Evolutionary conservation across 768 basidiomycete genomes (phyloP).

Genomic region (Mycena sanguinolenta): DNA sequence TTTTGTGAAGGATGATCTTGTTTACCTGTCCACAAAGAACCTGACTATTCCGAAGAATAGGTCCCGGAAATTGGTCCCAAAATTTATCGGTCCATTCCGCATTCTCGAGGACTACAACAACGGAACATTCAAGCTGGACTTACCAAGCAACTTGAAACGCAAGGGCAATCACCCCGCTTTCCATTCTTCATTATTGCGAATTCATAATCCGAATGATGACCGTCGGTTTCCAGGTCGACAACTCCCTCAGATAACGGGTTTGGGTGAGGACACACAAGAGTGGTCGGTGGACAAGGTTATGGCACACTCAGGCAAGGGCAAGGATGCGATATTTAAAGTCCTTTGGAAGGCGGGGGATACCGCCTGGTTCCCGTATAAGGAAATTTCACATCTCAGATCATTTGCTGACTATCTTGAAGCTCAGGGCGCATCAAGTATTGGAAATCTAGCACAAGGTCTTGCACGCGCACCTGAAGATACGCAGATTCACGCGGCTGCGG

Average conservation of each 20-base stretch:
- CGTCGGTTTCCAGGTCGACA: slow-evolving; percentile 43
- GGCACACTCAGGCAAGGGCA: no score
- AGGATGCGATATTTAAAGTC: no score
- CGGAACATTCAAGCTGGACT: slow-evolving; percentile 43
- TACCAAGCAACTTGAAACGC: slow-evolving; percentile 39
- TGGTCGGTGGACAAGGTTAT: slow-evolving; percentile 43
- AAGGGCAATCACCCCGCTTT: slow-evolving; percentile 46
- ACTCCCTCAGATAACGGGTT: slow-evolving; percentile 37
- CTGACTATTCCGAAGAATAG: slow-evolving; percentile 47
- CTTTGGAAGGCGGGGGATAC: no score
- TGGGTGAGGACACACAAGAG: slow-evolving; percentile 41
- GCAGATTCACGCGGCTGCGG: no score
- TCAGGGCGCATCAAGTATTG: no score
- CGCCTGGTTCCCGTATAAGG: no score
- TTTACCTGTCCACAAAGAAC: slow-evolving; percentile 36
- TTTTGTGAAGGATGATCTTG: slow-evolving; percentile 42
- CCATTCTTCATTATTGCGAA: slow-evolving; percentile 42
- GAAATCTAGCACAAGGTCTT: background rate
- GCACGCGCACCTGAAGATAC: background rate
- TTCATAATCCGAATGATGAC: slow-evolving; percentile 47
- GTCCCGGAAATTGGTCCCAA: slow-evolving; percentile 49
- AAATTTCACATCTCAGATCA: no score
- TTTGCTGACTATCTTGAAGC: no score
- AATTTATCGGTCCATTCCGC: slow-evolving; percentile 50
- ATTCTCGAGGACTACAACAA: slow-evolving; percentile 35